Evolutionary conservation across 2,329 filamentous ascomycete species (phyloP), one percentile per base, ranked within the genome.

Genomic region (Pseudocercospora ulei): DNA sequence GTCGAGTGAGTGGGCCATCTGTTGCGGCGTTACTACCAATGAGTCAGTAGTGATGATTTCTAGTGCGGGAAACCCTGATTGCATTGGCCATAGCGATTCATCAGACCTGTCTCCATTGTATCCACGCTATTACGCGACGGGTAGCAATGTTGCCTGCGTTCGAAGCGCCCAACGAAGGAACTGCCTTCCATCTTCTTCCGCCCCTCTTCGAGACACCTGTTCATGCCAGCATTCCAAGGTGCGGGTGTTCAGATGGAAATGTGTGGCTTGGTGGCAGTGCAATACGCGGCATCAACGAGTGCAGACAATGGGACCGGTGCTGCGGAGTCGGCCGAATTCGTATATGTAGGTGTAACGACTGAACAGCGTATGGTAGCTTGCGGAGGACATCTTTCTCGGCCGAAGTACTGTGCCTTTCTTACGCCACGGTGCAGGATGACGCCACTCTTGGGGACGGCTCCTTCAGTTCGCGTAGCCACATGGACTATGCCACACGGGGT

Each of bases 301-400:
- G 28, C 3, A 19, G 7, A 30, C 14, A 30, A 40, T 7, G 48
- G 46, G 6, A 55, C 61, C 11, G 66, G 74, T 49, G 73, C 72
- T 3, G 78, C 80, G 50, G 82, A 87, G 38, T 63, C 90, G 13
- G 73, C 75, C 16, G 85, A 92, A 1, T 92, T 92, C 61, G 76
- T 82, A 38, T 78, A 87, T 51, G 72, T 75, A 20, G 7, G 46
- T 30, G 8, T n/a, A 23, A 16, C 25, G 11, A 12, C 28, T 31
- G 28, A 19, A 12, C 1, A 7, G 16, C 28, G 22, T 24, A 11
- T 50, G 75, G 66, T 90, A 87, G 60, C 71, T 90, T 18, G 76
- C 82, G 14, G 62, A 65, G 31, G 73, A 82, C 56, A 74, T 79
- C 37, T 92, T 88, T 60, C 62, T 68, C 3, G 67, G 13, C 55